Evolutionary conservation across 768 basidiomycete genomes (phyloP).

Genomic region (Phaffia australis): DNA sequence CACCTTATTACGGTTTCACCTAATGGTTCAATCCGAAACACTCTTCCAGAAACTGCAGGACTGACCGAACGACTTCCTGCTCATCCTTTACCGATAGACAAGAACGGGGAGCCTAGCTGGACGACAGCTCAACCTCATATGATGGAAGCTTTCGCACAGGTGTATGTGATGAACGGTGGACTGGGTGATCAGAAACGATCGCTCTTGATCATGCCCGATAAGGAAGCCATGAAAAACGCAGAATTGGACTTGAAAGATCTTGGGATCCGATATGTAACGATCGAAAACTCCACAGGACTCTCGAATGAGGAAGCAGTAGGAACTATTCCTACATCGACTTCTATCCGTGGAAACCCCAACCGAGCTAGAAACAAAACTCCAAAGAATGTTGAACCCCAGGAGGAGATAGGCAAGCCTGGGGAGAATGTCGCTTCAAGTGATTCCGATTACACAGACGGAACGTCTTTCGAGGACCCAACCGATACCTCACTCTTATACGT

Average conservation of each 20-base stretch:
- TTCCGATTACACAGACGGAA: too few relatives aligned
- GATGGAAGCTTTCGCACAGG: constrained; percentile 2
- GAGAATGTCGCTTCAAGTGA: too few relatives aligned
- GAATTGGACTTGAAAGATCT: neutral
- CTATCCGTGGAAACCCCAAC: too few relatives aligned
- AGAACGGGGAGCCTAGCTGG: neutral
- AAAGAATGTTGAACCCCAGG: neutral
- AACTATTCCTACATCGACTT: too few relatives aligned
- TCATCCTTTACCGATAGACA: neutral
- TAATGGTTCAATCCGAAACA: neutral
- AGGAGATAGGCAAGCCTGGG: too few relatives aligned
- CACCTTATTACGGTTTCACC: neutral
- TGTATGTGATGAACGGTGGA: neutral
- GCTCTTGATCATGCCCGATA: neutral
- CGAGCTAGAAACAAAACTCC: neutral
- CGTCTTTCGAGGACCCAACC: neutral
- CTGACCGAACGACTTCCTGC: neutral
- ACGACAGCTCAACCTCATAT: neutral
- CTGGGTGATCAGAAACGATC: neutral
- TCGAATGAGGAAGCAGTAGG: too few relatives aligned
- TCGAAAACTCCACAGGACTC: too few relatives aligned
- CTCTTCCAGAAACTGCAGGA: neutral
- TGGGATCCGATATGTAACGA: neutral
- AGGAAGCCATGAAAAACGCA: neutral
- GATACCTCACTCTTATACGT: neutral